phyloP scores from a whole-genome alignment of 164 flowering plant genomes.

The Nymphaea thermarum region DNA sequence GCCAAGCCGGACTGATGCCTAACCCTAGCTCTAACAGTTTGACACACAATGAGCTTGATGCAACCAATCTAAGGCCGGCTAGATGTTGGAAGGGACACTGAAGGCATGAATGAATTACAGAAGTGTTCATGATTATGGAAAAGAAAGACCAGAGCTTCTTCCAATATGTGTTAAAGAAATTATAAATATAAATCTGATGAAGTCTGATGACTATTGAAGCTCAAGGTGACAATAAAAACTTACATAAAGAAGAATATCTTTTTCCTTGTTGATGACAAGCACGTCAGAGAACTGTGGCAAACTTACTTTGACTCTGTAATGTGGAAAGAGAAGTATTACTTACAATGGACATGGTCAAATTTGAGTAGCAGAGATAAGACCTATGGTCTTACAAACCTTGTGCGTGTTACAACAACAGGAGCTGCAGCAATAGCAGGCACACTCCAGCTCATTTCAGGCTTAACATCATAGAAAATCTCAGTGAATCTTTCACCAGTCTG shows the following conservation, averaged over 20 bases:
- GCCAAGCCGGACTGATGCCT: too few relatives aligned
- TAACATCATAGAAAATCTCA: constrained; percentile 60
- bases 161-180: too few relatives aligned
- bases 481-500: constrained; percentile 50
- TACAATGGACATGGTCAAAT: too few relatives aligned
- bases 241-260: constrained; percentile 79
- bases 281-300: constrained; percentile 59
- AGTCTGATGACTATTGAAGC: too few relatives aligned
- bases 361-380: neutral
- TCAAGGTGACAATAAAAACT: constrained; percentile 13
- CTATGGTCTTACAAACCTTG: constrained; percentile 30
- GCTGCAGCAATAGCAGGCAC: constrained; percentile 76
- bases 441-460: constrained; percentile 82
- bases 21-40: too few relatives aligned
- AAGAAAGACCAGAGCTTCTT: too few relatives aligned
- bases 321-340: neutral
- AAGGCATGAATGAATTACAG: too few relatives aligned
- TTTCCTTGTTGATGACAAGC: constrained; percentile 61
- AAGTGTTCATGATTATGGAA: too few relatives aligned
- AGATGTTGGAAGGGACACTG: too few relatives aligned
- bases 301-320: constrained; percentile 58
- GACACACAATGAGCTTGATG: too few relatives aligned
- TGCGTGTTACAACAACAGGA: constrained; percentile 80
- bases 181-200: too few relatives aligned
- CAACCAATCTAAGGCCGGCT: too few relatives aligned